Evolutionary conservation across 78 protist genomes (phyloP), one percentile per base, ranked within the genome.

Genomic region (Emiliania huxleyi): DNA sequence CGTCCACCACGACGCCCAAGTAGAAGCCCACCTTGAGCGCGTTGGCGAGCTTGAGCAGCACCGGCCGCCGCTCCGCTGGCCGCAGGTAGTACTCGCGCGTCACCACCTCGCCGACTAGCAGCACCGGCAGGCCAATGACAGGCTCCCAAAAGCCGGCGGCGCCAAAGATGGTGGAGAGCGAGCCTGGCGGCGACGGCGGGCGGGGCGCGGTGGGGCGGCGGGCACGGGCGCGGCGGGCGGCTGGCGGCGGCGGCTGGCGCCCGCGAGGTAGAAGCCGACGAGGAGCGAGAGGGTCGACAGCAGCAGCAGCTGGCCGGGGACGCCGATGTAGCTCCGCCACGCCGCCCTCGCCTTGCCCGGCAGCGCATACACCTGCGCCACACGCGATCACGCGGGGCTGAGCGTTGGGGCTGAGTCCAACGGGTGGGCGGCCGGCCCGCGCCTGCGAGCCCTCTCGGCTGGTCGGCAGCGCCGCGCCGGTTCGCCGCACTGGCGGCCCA

Each of bases 91-190:
- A 40, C 33, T 12, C 46, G 15, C 44, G 1, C 46, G 85, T 40
- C 15, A 77, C 29, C 37, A 11, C 19, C 85, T 77, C 85, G 48
- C 35, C 2, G n/a, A 40, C 33, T 15, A 40, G 2, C 49, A 77
- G 46, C 44, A 48, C 19, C 29, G 8, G 23, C 22, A 77, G 6
- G 48, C 37, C 85, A 21, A 77, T 77, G 18, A 40, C 83, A 6
- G 85, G 85, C 46, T 77, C 85, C 85, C 85, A 77, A 22, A 77
- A 77, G 1, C 85, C 85, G 18, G 44, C 46, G 22, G 85, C 85
- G n/a, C 85, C 85, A 40, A 77, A 77, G 46, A 77, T 77, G 23
- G 85, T 77, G 37, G 85, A 77, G 11, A 77, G 85, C 22, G 85
- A 37, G n/a, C 75, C 55, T 48, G 55, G n/a, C n/a, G n/a, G n/a